Percentiles rank a stretch among this genome's conserved stretches.
phyloP scores from a whole-genome alignment of 2,329 filamentous ascomycete species.

The Rutstroemia sp. region DNA sequence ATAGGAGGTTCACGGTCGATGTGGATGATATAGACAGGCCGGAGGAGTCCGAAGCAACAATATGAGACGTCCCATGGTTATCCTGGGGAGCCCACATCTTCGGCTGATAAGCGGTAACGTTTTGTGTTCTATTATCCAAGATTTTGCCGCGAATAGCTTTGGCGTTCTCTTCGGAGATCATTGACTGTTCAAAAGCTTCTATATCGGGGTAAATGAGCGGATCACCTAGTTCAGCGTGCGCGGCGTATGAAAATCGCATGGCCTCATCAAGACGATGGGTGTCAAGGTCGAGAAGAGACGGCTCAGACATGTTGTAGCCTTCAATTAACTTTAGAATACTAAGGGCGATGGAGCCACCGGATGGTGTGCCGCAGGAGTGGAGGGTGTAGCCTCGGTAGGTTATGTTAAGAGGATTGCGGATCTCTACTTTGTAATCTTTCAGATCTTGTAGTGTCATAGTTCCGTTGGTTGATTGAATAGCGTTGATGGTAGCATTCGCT shows the following conservation, averaged over 20 bases:
- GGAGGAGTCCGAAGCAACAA: slow-evolving; percentile 62
- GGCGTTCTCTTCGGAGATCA: slow-evolving; percentile 58
- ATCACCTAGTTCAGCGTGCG: slow-evolving; percentile 74
- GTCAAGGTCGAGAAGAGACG: slow-evolving; percentile 44
- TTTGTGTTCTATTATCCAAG: slow-evolving; percentile 61
- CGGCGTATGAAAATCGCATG: slow-evolving; percentile 81
- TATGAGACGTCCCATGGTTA: slow-evolving; percentile 66
- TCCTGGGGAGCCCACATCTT: slow-evolving; percentile 56
- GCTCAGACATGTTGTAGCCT: slow-evolving; percentile 45
- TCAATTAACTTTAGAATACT: slow-evolving; percentile 72
- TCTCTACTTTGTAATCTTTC: slow-evolving; percentile 55
- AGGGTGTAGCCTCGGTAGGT: slow-evolving; percentile 66
- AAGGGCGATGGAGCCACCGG: slow-evolving; percentile 64
- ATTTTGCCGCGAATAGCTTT: slow-evolving; percentile 58
- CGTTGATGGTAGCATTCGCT: slow-evolving; percentile 52
- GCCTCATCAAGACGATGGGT: slow-evolving; percentile 82
- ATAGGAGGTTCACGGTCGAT: slow-evolving; percentile 82
- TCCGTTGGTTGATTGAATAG: slow-evolving; percentile 50
- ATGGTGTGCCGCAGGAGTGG: slow-evolving; percentile 63
- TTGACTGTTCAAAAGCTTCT: slow-evolving; percentile 53
- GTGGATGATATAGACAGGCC: slow-evolving; percentile 77
- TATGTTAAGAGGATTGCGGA: slow-evolving; percentile 55
- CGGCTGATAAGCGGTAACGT: slow-evolving; percentile 69
- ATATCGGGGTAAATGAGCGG: slow-evolving; percentile 64
- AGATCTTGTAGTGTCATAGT: slow-evolving; percentile 63